phyloP scores from a whole-genome alignment of 176 grass and related monocot species.

The Eragrostis nindensis region DNA sequence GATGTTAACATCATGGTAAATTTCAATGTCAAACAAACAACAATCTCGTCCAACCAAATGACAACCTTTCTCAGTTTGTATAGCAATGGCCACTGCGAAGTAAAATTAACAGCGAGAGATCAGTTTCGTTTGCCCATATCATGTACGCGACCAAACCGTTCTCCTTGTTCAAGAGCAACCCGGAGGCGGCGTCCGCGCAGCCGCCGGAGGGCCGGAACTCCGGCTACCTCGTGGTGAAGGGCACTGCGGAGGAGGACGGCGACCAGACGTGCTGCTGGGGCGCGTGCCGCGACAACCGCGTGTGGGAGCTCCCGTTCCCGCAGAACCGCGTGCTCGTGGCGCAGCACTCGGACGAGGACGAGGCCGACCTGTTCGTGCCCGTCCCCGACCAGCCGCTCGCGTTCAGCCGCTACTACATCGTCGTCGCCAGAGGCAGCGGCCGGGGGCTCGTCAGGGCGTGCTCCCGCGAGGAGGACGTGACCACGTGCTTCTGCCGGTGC shows the following conservation, averaged over 20 bases:
- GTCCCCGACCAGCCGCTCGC: slow-evolving; percentile 58
- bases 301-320: slow-evolving; percentile 61
- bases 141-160: slow-evolving; percentile 50
- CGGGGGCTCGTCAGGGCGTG: slow-evolving; percentile 57
- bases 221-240: slow-evolving; percentile 46
- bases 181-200: slow-evolving; percentile 4
- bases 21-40: no score
- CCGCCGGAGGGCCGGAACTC: slow-evolving; percentile 39
- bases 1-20: no score
- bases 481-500: slow-evolving; percentile 42
- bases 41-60: no score
- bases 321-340: slow-evolving; percentile 61
- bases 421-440: slow-evolving; percentile 42
- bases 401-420: slow-evolving; percentile 61
- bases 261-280: slow-evolving; percentile 48
- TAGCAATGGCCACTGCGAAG: no score
- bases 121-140: no score
- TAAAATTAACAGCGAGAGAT: no score
- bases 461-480: slow-evolving; percentile 61
- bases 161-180: slow-evolving; percentile 22
- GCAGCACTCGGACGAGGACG: slow-evolving; percentile 22
- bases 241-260: slow-evolving; percentile 13
- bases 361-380: slow-evolving; percentile 64
- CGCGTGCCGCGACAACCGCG: slow-evolving; percentile 23
- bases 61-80: no score